Percentiles rank a stretch among this genome's conserved stretches.
Conservation (phyloP, 2,329 filamentous ascomycete genomes). For the Ceratocystis diversiconidia region DNA sequence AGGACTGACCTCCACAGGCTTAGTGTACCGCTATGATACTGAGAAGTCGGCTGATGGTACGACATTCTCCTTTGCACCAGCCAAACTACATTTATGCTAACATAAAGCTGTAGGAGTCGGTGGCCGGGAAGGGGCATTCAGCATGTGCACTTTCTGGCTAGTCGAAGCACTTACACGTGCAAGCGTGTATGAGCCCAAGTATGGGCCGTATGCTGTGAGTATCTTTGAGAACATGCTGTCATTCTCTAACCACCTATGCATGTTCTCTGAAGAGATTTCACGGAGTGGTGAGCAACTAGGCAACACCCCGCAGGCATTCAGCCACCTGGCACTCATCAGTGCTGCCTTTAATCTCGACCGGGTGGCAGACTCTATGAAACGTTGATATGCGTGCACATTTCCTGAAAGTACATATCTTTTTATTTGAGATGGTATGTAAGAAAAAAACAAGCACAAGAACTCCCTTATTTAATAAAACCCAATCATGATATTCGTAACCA, state of each 20-base stretch:
- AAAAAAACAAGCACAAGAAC: neutral
- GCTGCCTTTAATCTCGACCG: slow-evolving; percentile 63
- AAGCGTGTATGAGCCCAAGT: slow-evolving; percentile 48
- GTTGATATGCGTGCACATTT: neutral
- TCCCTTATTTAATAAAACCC: neutral
- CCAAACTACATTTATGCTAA: neutral
- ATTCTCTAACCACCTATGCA: slow-evolving; percentile 62
- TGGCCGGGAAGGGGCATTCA: slow-evolving; percentile 61
- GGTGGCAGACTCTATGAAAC: slow-evolving; percentile 21
- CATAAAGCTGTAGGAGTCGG: slow-evolving; percentile 42
- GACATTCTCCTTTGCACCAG: slow-evolving; percentile 18
- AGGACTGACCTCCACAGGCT: slow-evolving; percentile 57
- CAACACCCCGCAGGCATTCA: slow-evolving; percentile 68
- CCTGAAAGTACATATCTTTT: neutral
- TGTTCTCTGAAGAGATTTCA: slow-evolving; percentile 70
- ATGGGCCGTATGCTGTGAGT: slow-evolving; percentile 46
- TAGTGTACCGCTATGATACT: slow-evolving; percentile 64
- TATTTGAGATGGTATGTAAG: neutral
- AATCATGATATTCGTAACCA: slow-evolving; percentile 11
- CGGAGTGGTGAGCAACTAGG: slow-evolving; percentile 62
- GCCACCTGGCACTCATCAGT: slow-evolving; percentile 59
- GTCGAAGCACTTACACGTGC: slow-evolving; percentile 64
- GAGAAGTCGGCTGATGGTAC: slow-evolving; percentile 53
- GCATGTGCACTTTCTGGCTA: slow-evolving; percentile 74
- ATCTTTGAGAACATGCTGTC: slow-evolving; percentile 66